These are phyloP conservation scores for Rhytidiadelphus loreus DNA, from an alignment of 225 moss, liverwort and hornwort species.

Conservation along the genomic window DNA sequence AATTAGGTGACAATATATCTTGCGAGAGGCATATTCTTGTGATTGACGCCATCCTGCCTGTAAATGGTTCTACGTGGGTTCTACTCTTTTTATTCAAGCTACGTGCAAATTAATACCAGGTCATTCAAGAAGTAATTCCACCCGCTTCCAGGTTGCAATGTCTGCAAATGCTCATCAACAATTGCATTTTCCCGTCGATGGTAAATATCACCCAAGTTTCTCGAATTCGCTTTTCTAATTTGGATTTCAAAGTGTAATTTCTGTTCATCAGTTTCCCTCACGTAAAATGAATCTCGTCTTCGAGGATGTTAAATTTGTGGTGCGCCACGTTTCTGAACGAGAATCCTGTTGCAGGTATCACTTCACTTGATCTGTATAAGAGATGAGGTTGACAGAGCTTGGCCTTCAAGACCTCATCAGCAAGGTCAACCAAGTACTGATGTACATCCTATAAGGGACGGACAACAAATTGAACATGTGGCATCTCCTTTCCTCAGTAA, in stretches of 20 bases:
- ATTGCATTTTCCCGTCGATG: slow-evolving; percentile 25
- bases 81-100: neutral
- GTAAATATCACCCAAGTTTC: neutral
- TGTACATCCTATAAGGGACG: neutral
- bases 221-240: neutral
- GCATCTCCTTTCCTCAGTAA: slow-evolving; percentile 55
- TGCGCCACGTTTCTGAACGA: neutral
- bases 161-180: slow-evolving; percentile 22
- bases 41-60: neutral
- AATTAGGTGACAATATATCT: neutral
- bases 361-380: slow-evolving; percentile 64
- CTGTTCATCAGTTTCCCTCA: neutral
- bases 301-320: neutral
- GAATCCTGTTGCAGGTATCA: slow-evolving; percentile 52
- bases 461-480: neutral
- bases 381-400: slow-evolving; percentile 66
- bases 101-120: neutral
- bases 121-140: slow-evolving; percentile 15
- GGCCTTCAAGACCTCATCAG: slow-evolving; percentile 14
- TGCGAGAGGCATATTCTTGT: neutral
- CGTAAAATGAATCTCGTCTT: neutral
- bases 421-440: slow-evolving; percentile 1
- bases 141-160: slow-evolving; percentile 22
- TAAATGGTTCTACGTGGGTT: neutral
- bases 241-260: neutral